These are phyloP conservation scores for Paxillus involutus DNA, from an alignment of 768 basidiomycete genomes.

Conservation along the genomic window DNA sequence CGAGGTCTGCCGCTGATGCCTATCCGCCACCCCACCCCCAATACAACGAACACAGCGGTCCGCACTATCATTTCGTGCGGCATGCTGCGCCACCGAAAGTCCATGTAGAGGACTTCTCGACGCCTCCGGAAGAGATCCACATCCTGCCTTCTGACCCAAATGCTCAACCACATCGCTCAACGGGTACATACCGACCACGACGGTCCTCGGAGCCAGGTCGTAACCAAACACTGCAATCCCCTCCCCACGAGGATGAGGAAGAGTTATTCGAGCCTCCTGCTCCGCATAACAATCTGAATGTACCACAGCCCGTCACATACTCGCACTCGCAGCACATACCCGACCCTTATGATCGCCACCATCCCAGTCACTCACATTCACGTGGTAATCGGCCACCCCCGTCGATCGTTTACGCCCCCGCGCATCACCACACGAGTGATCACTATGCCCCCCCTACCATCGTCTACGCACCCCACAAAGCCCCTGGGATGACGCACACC, in stretches of 20 bases:
- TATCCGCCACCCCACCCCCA: constrained; percentile 31
- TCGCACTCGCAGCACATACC: constrained; percentile 43
- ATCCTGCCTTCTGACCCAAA: constrained; percentile 53
- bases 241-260: constrained; percentile 22
- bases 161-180: constrained; percentile 31
- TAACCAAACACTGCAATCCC: constrained; percentile 17
- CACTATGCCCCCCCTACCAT: constrained; percentile 63
- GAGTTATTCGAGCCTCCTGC: constrained; percentile 33
- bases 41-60: constrained; percentile 23
- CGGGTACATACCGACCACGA: constrained; percentile 31
- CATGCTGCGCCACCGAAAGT: constrained; percentile 18
- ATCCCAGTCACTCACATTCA: constrained; percentile 37
- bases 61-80: constrained; percentile 11
- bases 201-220: constrained; percentile 29
- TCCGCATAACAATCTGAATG: constrained; percentile 17
- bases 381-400: constrained; percentile 43
- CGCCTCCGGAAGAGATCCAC: constrained; percentile 60
- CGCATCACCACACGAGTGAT: constrained; percentile 31
- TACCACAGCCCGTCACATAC: constrained; percentile 30
- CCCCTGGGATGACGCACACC: constrained; percentile 66
- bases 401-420: constrained; percentile 61
- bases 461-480: constrained; percentile 53
- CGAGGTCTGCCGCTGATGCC: constrained; percentile 35
- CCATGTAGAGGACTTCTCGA: constrained; percentile 18
- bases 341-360: constrained; percentile 31